These are phyloP conservation scores for Botrytis fragariae DNA, from an alignment of 2,329 filamentous ascomycete genomes.

Conservation along the genomic window DNA sequence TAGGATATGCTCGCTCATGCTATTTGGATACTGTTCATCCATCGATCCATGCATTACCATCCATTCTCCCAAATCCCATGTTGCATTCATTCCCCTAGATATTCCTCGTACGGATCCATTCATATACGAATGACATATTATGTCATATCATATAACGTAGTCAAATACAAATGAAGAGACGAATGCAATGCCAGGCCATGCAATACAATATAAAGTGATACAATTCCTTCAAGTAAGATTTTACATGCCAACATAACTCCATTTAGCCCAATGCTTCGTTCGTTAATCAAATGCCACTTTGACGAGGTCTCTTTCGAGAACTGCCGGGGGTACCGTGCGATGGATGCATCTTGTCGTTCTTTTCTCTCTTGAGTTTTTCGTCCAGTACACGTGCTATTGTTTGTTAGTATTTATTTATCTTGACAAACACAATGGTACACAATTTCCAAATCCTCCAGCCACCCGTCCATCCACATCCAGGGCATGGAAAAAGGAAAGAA, in stretches of 20 bases:
- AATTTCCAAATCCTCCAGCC: not conserved
- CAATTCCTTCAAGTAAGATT: not conserved
- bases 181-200: not conserved
- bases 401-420: constrained; percentile 23
- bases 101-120: not conserved
- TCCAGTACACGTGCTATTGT: constrained; percentile 58
- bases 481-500: not conserved
- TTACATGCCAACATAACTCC: not conserved
- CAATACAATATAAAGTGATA: not conserved
- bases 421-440: not conserved
- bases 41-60: not conserved
- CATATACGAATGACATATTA: not conserved
- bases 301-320: constrained; percentile 54
- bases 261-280: not conserved
- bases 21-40: not conserved
- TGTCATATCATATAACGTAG: no score
- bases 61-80: not conserved
- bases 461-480: not conserved
- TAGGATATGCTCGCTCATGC: not conserved
- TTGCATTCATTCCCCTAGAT: not conserved
- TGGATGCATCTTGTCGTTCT: constrained; percentile 53
- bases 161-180: no score
- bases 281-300: constrained; percentile 24
- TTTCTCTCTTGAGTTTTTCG: constrained; percentile 64
- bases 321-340: constrained; percentile 44